phyloP scores from a whole-genome alignment of 176 grass and related monocot species.

The Poa annua region DNA sequence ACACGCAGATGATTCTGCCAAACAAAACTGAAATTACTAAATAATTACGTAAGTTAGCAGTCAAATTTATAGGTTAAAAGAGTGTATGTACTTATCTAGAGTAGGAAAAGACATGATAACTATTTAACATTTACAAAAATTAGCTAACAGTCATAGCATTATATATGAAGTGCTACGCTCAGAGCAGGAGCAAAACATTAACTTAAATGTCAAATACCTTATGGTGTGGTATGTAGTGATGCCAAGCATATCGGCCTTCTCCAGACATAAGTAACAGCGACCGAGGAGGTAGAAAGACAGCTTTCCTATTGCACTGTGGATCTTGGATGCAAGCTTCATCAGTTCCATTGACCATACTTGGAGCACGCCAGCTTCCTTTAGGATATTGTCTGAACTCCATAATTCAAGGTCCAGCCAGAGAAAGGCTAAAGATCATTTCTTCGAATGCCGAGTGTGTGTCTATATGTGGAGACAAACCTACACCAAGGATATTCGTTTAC shows the following conservation, averaged over 20 bases:
- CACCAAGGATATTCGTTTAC: conserved; percentile 98
- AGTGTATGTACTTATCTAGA: too few relatives aligned
- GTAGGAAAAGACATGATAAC: neutral
- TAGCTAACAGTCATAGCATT: neutral
- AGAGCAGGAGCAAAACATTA: neutral
- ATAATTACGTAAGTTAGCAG: neutral
- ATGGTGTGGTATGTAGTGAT: conserved; percentile 99
- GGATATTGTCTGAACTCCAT: conserved; percentile 97
- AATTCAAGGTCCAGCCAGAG: conserved; percentile 83
- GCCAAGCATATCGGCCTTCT: conserved; percentile 94
- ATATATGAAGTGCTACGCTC: neutral
- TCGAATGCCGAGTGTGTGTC: conserved; percentile 96
- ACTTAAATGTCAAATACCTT: conserved; percentile 57
- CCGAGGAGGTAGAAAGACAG: conserved; percentile 74
- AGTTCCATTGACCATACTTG: conserved; percentile 44
- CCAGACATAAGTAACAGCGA: conserved; percentile 94
- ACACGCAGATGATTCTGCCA: neutral
- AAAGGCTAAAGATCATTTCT: conserved; percentile 97
- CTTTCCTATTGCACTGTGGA: conserved; percentile 61
- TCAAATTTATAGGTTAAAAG: neutral
- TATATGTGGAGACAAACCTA: conserved; percentile 95
- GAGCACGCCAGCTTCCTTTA: conserved; percentile 63
- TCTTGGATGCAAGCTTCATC: conserved; percentile 51
- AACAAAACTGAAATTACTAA: neutral
- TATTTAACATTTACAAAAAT: neutral